These are phyloP conservation scores for Didymellaceae sp. DNA, from an alignment of 2,329 filamentous ascomycete species.

Conservation along the genomic window DNA sequence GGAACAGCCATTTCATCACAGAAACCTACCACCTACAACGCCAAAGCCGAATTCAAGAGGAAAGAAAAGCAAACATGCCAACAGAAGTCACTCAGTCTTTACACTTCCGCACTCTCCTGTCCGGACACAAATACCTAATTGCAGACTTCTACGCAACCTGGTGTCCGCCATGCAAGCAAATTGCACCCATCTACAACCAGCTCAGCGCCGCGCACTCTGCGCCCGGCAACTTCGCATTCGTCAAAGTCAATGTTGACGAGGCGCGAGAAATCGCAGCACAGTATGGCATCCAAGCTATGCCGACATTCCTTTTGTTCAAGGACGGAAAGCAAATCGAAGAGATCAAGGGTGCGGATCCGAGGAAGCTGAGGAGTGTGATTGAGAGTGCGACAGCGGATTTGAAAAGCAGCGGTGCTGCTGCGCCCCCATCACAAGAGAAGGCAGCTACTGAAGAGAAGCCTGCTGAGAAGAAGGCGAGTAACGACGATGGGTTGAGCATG, in stretches of 20 bases:
- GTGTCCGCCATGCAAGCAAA: constrained; percentile 64
- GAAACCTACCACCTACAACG: background rate
- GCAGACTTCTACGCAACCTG: constrained; percentile 62
- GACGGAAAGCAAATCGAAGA: constrained; percentile 39
- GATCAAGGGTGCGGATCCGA: constrained; percentile 39
- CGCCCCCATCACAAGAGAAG: constrained; percentile 16
- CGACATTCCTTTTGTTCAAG: constrained; percentile 45
- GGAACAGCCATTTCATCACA: background rate
- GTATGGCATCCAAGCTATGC: constrained; percentile 57
- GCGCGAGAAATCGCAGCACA: constrained; percentile 56
- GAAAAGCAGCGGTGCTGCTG: constrained; percentile 8
- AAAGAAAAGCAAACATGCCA: no score
- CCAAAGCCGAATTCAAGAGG: no score
- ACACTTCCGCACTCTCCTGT: constrained; percentile 46
- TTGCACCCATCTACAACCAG: constrained; percentile 60
- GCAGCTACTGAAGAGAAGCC: constrained; percentile 5
- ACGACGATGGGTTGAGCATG: constrained; percentile 36
- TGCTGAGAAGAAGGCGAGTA: constrained; percentile 40
- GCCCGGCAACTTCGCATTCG: constrained; percentile 56
- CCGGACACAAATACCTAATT: constrained; percentile 50
- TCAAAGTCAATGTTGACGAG: constrained; percentile 63
- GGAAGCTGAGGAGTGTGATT: constrained; percentile 33
- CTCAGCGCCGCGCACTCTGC: constrained; percentile 57
- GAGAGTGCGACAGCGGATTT: constrained; percentile 25
- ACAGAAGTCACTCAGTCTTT: constrained; percentile 41